Base-by-base conservation (phyloP, 2,329 filamentous ascomycete species). In the Trichoderma koningii region DNA sequence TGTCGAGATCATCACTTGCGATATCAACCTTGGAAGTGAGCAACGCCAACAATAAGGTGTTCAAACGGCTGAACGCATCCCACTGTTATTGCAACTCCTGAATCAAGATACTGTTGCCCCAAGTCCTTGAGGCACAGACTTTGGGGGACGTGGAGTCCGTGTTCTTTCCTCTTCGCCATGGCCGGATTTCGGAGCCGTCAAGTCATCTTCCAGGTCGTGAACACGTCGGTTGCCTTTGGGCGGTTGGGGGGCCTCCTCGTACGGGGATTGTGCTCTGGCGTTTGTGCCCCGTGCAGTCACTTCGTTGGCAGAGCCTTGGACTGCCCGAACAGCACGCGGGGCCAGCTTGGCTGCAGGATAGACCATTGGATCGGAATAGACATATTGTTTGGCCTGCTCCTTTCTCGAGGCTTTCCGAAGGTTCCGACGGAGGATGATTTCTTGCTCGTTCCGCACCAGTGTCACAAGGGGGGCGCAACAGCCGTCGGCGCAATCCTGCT, bases 401-500 rank as follows among this genome's bases (percentile, higher is more conserved):
- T 14, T 41, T 30, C 38, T 17, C 48, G 38, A 6, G 26, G 55
- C 66, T 7, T 65, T 66, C 48, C 66, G 61, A 5, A 26, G 61
- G 9, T 56, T 69, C 53, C 77, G 71, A 30, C 76, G 74, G 23
- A 71, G 30, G 0, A 71, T 55, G 34, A 78, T 76, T 64, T 78
- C 76, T 12, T 73, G 67, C 44, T 78, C 74, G 34, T 69, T 72
- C 3, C 71, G 69, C 5, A 70, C 63, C 26, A 78, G 67, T 15
- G 74, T 71, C 1, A 61, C 14, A 47, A 64, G 69, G 5, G 76
- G 76, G 48, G 70, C 73, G 53, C 62, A 74, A 53, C 72, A 77
- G 19, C 71, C 69, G 23, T 70, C 68, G 2, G 14, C 15, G 15
- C 42, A 73, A 59, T 78, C 76, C 3, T 47, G 41, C 12, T 26